Conservation (phyloP, 257 asterid genomes). For the Ilex asprella region DNA sequence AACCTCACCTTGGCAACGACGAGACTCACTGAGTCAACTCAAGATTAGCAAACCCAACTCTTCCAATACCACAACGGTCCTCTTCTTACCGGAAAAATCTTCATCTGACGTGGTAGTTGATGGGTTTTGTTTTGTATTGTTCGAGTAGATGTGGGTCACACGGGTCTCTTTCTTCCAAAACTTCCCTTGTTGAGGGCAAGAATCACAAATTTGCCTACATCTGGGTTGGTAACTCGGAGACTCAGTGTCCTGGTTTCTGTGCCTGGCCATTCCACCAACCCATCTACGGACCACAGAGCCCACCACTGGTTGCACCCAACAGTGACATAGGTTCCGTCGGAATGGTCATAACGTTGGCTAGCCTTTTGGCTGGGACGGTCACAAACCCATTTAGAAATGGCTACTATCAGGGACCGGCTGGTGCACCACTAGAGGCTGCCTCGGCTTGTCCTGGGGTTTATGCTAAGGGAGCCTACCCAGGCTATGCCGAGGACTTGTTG, state of each 20-base stretch:
- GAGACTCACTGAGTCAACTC: conserved; percentile 4
- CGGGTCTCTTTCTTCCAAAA: conserved; percentile 23
- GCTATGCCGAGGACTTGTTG: conserved; percentile 46
- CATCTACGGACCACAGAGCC: conserved; percentile 48
- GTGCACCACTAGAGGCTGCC: conserved; percentile 54
- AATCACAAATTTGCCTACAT: conserved; percentile 44
- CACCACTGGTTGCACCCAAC: conserved; percentile 45
- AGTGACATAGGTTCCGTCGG: conserved; percentile 48
- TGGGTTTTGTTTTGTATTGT: conserved; percentile 55
- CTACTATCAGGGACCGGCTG: conserved; percentile 45
- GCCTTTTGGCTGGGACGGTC: conserved; percentile 44
- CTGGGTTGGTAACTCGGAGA: conserved; percentile 55
- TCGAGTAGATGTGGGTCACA: conserved; percentile 51
- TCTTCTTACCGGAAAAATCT: conserved; percentile 34
- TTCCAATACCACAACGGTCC: conserved; percentile 40
- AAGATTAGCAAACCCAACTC: conserved; percentile 12
- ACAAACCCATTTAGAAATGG: conserved; percentile 58
- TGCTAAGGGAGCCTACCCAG: conserved; percentile 56
- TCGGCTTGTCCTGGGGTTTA: conserved; percentile 56
- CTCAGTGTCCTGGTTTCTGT: conserved; percentile 46
- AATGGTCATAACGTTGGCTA: conserved; percentile 33
- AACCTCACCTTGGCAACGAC: conserved; percentile 11
- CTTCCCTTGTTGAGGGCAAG: conserved; percentile 16
- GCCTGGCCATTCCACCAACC: conserved; percentile 71
- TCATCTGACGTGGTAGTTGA: conserved; percentile 42